A percentile compares a stretch with the other conserved stretches of the same genome.
These are phyloP conservation scores for Fagus crenata DNA, from an alignment of 306 rosid species.

Conservation along the genomic window DNA sequence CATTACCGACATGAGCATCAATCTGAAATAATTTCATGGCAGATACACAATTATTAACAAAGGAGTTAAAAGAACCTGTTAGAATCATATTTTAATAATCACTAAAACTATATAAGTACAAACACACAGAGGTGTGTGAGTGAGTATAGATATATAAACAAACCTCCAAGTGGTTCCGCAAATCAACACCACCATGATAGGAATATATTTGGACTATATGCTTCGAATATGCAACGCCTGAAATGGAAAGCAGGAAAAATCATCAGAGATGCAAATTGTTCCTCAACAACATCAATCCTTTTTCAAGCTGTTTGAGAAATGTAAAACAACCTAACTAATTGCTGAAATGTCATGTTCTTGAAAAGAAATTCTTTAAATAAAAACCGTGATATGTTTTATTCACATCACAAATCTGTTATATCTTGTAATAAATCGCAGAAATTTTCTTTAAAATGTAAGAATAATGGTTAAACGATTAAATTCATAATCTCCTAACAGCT, in stretches of 20 bases:
- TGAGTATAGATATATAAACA: constrained; percentile 15
- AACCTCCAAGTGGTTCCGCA: constrained; percentile 91
- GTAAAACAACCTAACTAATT: neutral
- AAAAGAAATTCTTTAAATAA: no score
- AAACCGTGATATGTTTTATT: neutral
- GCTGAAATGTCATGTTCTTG: neutral
- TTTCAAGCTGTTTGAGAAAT: neutral
- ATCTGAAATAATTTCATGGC: constrained; percentile 49
- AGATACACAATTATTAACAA: neutral
- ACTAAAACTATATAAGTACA: neutral
- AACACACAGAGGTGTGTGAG: no score
- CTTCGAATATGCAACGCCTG: constrained; percentile 98
- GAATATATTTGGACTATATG: constrained; percentile 87
- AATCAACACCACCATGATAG: constrained; percentile 79
- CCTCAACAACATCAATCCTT: neutral
- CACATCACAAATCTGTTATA: neutral
- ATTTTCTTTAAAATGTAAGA: no score
- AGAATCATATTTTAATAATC: neutral
- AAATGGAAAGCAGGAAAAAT: constrained; percentile 19
- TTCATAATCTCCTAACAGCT: no score
- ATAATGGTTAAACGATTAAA: no score
- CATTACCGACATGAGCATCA: constrained; percentile 94
- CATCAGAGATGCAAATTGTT: constrained; percentile 1
- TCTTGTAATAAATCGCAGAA: neutral
- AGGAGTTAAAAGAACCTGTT: neutral